Percentiles rank a stretch among this genome's conserved stretches.
Conservation (phyloP, 1,139 yeast species). For the Magnusiomyces magnusii region DNA sequence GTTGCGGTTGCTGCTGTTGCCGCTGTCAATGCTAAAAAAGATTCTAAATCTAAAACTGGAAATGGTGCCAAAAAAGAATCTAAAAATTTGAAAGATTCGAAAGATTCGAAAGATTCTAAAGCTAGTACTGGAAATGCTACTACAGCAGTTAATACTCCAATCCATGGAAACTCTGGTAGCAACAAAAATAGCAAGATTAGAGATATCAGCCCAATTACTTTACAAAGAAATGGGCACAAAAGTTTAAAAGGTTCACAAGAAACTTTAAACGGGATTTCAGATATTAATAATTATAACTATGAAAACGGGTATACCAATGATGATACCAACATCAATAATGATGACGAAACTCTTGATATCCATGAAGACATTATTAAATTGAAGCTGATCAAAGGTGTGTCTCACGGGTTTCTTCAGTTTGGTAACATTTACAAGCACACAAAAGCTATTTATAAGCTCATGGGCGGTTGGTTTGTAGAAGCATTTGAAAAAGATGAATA, state of each 20-base stretch:
- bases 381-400: constrained; percentile 35
- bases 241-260: not conserved
- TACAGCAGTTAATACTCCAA: not conserved
- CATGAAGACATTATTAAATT: constrained; percentile 25
- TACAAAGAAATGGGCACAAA: not conserved
- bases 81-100: not conserved
- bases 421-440: constrained; percentile 37
- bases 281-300: too few species aligned
- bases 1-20: not conserved
- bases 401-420: constrained; percentile 42
- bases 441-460: constrained; percentile 17
- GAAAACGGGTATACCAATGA: too few species aligned
- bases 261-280: not conserved
- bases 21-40: not conserved
- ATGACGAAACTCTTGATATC: not conserved
- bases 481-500: constrained; percentile 14
- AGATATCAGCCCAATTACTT: not conserved
- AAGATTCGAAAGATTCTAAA: not conserved
- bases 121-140: not conserved
- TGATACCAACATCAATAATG: not conserved
- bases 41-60: too few species aligned
- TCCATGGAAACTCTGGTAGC: not conserved
- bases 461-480: constrained; percentile 20
- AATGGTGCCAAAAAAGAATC: not conserved
- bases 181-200: not conserved